Conservation (phyloP, 352 stramenopile genomes). For the Saprolegnia diclina region DNA sequence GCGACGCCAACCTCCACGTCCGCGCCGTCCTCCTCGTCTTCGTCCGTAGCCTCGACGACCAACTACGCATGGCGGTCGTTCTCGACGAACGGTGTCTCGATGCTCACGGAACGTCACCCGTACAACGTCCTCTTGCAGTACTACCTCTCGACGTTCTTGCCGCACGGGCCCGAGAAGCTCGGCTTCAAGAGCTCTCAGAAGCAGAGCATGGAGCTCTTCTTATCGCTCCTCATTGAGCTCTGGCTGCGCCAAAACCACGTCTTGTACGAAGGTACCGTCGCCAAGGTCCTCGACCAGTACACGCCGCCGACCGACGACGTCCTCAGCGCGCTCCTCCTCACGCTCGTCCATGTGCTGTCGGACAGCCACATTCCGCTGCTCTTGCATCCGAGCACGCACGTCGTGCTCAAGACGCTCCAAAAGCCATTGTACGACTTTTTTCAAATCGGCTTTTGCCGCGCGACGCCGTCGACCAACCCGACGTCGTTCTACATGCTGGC, state of each 20-base stretch:
- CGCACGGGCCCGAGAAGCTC: conserved; percentile 36
- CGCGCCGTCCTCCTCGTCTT: background rate
- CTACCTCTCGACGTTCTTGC: conserved; percentile 75
- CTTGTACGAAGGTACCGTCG: conserved; percentile 33
- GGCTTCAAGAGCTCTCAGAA: conserved; percentile 73
- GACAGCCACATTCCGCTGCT: conserved; percentile 38
- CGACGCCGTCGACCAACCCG: conserved; percentile 64
- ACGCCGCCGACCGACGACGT: conserved; percentile 81
- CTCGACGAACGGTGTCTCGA: conserved; percentile 52
- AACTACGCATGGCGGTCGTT: conserved; percentile 61
- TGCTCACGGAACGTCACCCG: conserved; percentile 62
- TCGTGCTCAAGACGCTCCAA: conserved; percentile 22
- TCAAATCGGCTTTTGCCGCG: conserved; percentile 73
- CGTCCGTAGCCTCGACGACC: conserved; percentile 19
- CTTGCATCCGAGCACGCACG: conserved; percentile 19
- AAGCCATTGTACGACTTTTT: conserved; percentile 77
- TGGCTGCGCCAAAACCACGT: conserved; percentile 87
- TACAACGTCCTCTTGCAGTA: conserved; percentile 82
- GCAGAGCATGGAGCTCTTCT: conserved; percentile 73
- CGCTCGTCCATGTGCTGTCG: conserved; percentile 73
- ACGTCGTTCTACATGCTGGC: conserved; percentile 77
- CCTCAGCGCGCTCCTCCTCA: conserved; percentile 70
- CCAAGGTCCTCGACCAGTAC: conserved; percentile 52
- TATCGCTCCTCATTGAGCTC: conserved; percentile 82
- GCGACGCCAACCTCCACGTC: conserved; percentile 22